Base-by-base conservation (phyloP, 805 yeast genomes). In the Metahyphopichia silvanorum region DNA sequence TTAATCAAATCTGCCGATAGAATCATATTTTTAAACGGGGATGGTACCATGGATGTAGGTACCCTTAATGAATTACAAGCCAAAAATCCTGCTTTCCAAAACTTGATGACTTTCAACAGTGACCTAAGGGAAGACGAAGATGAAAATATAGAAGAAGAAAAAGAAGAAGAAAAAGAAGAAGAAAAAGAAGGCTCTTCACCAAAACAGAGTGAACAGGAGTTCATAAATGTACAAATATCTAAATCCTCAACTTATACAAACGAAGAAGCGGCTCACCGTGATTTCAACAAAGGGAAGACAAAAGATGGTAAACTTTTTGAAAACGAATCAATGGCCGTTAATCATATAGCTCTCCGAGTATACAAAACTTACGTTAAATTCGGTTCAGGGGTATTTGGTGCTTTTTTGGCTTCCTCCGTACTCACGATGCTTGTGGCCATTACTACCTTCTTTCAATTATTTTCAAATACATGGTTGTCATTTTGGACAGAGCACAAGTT, bases 391-490 rank as follows among this genome's bases (percentile, higher is more conserved):
- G 35, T 52, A 6, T 60, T 66, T 33, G 68, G 69, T 4, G 51
- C 46, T 38, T 23, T 13, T 13, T 12, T 15, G 18, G 40, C 53
- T 11, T 56, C 58, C 2, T 11, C 49, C 9, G 36, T 59, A 9
- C 10, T 56, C 2, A 4, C 42, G 6, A 30, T 39, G 5, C 42
- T 60, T 17, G 53, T 63, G 8, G 46, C 52, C 2, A 30, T 65
- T 12, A 60, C 68, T 10, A 69, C 71, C 1, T 79, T 78, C 51
- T 63, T 69, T 35, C 64, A 63, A 31, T 51, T 79, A 30, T 76
- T 79, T 45, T 66, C 79, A 27, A 79, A 78, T 50, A 77, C 79
- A n/a, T 83, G 91, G 91, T 63, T 86, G 36, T 78, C 91, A 1
- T 86, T 80, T 55, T 86, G 95, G 95, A 66, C 79, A 5, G 65